Base-by-base conservation (phyloP, 345 rosid species). In the Melastoma malabathricum region DNA sequence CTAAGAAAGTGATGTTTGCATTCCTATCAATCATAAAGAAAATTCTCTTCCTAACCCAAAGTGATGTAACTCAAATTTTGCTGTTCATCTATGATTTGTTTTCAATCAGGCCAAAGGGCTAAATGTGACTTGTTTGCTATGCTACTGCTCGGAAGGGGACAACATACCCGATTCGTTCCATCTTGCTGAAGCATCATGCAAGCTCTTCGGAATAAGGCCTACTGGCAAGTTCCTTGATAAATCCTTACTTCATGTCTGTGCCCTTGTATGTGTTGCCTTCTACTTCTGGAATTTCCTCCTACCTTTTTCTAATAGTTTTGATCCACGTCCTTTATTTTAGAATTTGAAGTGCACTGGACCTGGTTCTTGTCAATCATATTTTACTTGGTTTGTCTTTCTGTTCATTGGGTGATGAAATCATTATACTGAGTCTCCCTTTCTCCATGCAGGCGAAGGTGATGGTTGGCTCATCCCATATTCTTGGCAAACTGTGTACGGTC, bases 91-190 rank as follows among this genome's bases (percentile, higher is more conserved):
- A 1, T 58, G 13, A 13, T 47, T 15, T 38, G 18, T 60, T 52
- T 62, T 56, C 61, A 57, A 61, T 61, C 77, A 87, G 95, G 97
- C 89, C 50, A 76, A 71, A 64, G 95, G 94, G 6, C 64, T 92
- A 72, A 79, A 77, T 59, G 86, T 80, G 55, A 84, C 90, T 27
- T 87, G 97, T 71, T 59, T 92, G 59, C 58, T 92, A 49, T 80
- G 90, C 66, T 84, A 92, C 75, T 92, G 98, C 73, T 84, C 95
- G 0, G 96, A 92, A 75, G 98, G 97, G 54, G 95, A 92, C 71
- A 92, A 86, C 66, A 80, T 73, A 57, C 63, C 75, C 43, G 97
- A 87, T 72, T 87, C 87, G 41, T 72, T 81, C 65, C 67, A 77
- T 61, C 58, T 92, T 62, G 94, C 90, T 48, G 88, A 81, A 64